Percentiles rank a stretch among this genome's conserved stretches.
Evolutionary conservation across 1,284 basidiomycete genomes (phyloP).

Genomic region (Cutaneotrichosporon sp.): DNA sequence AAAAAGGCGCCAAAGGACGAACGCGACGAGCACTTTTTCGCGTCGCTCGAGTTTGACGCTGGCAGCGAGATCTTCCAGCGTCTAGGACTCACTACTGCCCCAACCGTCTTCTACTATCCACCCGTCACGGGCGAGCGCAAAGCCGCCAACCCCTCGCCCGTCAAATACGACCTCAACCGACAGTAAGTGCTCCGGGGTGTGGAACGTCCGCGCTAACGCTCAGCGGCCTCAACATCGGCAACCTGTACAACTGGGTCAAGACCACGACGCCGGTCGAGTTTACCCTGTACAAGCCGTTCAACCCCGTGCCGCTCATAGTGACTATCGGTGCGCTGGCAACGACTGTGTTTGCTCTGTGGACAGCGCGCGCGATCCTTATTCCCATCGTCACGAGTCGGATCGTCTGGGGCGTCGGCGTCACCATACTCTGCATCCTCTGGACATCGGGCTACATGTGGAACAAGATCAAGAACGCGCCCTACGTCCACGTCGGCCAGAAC

Average conservation of each 20-base stretch:
- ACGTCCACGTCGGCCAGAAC: constrained; percentile 51
- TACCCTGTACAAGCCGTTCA: constrained; percentile 44
- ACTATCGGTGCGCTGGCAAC: constrained; percentile 55
- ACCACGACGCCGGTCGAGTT: constrained; percentile 54
- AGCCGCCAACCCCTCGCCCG: constrained; percentile 53
- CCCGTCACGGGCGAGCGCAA: constrained; percentile 65
- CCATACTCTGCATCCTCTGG: constrained; percentile 71
- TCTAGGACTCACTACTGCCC: constrained; percentile 66
- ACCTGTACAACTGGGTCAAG: constrained; percentile 70
- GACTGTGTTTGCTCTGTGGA: constrained; percentile 32
- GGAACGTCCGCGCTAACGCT: constrained; percentile 1
- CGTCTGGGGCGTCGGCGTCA: constrained; percentile 59
- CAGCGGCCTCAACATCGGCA: constrained; percentile 73
- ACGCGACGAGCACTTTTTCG: constrained; percentile 80
- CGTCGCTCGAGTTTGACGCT: constrained; percentile 77
- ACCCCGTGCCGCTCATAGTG: constrained; percentile 53
- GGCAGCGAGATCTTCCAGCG: constrained; percentile 70
- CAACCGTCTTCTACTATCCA: constrained; percentile 71
- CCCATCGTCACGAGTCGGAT: constrained; percentile 63
- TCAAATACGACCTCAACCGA: constrained; percentile 68
- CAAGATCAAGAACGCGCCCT: constrained; percentile 78
- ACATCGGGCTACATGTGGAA: constrained; percentile 95
- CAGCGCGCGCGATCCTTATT: constrained; percentile 52
- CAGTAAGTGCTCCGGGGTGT: constrained; percentile 49
- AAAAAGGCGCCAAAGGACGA: constrained; percentile 56